These are phyloP conservation scores for Leccinum pachyderme DNA, from an alignment of 1,284 basidiomycete species.

Conservation along the genomic window DNA sequence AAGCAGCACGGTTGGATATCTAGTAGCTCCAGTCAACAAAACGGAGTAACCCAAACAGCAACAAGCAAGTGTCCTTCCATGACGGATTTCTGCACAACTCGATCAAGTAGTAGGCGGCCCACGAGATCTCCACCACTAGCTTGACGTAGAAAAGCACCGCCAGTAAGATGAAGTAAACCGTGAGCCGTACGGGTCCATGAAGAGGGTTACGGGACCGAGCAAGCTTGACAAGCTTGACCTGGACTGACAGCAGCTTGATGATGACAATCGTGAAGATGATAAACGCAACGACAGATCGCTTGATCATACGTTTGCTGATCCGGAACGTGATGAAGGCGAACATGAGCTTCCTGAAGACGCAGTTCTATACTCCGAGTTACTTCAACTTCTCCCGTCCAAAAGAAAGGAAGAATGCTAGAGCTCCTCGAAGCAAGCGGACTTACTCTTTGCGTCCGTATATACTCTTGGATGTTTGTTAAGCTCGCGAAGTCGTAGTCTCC, in stretches of 20 bases:
- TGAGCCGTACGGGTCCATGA: constrained; percentile 26
- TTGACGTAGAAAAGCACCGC: constrained; percentile 31
- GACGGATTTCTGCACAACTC: constrained; percentile 29
- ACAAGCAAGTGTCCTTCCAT: constrained; percentile 22
- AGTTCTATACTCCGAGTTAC: constrained; percentile 13
- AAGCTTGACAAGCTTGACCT: constrained; percentile 32
- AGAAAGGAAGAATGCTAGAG: background rate
- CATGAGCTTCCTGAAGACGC: constrained; percentile 24
- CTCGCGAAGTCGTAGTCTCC: constrained; percentile 17
- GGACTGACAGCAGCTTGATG: constrained; percentile 30
- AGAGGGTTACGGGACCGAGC: constrained; percentile 28
- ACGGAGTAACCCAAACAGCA: constrained; percentile 26
- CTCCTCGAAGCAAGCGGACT: background rate
- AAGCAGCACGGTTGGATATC: background rate
- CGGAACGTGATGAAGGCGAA: constrained; percentile 29
- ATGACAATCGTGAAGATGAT: constrained; percentile 31
- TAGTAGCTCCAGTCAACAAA: constrained; percentile 33
- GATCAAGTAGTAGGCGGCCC: constrained; percentile 30
- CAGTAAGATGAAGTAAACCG: constrained; percentile 22
- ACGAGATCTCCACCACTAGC: constrained; percentile 28
- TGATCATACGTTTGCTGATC: constrained; percentile 28
- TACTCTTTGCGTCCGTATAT: constrained; percentile 21
- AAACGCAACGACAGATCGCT: constrained; percentile 30
- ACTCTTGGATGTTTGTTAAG: constrained; percentile 20
- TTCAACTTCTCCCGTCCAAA: background rate